Percentiles rank a stretch among this genome's conserved stretches.
phyloP scores from a whole-genome alignment of 805 yeast species.

The Saccharomyces mikatae region DNA sequence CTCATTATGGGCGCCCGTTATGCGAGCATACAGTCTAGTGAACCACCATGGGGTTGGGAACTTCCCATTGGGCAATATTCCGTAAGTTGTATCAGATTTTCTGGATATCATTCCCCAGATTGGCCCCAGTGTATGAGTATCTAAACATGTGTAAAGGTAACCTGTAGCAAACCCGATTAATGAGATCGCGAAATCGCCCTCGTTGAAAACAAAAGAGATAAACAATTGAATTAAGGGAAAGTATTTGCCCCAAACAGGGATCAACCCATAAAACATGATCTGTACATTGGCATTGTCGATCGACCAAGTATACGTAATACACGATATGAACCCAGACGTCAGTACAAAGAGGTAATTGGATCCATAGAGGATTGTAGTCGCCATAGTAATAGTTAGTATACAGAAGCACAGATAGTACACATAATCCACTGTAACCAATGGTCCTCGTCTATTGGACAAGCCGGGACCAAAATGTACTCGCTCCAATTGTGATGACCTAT shows the following conservation, averaged over 20 bases:
- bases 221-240: slow-evolving; percentile 36
- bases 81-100: slow-evolving; percentile 12
- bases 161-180: slow-evolving; percentile 48
- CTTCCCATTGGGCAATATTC: slow-evolving; percentile 19
- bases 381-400: slow-evolving; percentile 8
- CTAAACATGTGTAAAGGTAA: slow-evolving; percentile 54
- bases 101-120: slow-evolving; percentile 29
- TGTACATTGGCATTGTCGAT: slow-evolving; percentile 45
- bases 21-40: not conserved
- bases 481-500: slow-evolving; percentile 23
- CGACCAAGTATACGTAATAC: slow-evolving; percentile 54
- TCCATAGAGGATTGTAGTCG: slow-evolving; percentile 9
- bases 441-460: slow-evolving; percentile 7
- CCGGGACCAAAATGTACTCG: slow-evolving; percentile 9
- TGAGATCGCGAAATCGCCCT: slow-evolving; percentile 38
- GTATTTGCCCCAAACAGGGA: slow-evolving; percentile 48
- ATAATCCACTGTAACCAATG: slow-evolving; percentile 16
- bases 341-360: slow-evolving; percentile 10
- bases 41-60: slow-evolving; percentile 22
- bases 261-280: slow-evolving; percentile 45
- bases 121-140: slow-evolving; percentile 48
- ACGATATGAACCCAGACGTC: slow-evolving; percentile 19
- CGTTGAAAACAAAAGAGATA: slow-evolving; percentile 37
- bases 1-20: not conserved
- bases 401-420: slow-evolving; percentile 21